A percentile compares a stretch with the other conserved stretches of the same genome.
Evolutionary conservation across 2,329 filamentous ascomycete genomes (phyloP).

Genomic region (Lasiodiplodia sp.): DNA sequence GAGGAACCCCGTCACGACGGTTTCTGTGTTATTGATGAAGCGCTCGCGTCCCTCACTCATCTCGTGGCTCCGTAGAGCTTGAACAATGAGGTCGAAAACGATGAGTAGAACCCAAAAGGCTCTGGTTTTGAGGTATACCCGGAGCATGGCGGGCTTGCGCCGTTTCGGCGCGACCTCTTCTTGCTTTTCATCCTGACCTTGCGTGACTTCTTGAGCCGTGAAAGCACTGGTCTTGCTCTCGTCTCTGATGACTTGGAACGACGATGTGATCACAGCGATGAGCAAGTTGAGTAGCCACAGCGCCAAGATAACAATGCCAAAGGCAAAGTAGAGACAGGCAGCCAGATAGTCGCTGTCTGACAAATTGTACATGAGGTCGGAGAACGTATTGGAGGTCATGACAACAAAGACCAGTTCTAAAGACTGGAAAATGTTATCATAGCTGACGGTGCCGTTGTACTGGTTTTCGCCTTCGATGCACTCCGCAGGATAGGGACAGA

Average conservation of each 20-base stretch:
- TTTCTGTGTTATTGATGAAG: constrained; percentile 76
- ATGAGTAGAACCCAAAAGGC: constrained; percentile 85
- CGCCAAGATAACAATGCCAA: constrained; percentile 86
- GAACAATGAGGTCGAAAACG: constrained; percentile 77
- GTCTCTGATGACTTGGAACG: constrained; percentile 97
- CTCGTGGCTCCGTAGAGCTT: constrained; percentile 76
- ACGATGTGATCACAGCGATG: constrained; percentile 97
- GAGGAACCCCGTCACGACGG: constrained; percentile 78
- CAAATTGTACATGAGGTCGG: constrained; percentile 92
- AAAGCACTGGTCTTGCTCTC: constrained; percentile 96
- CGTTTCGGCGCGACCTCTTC: constrained; percentile 47
- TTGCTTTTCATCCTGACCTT: constrained; percentile 50
- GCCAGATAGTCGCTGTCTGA: constrained; percentile 90
- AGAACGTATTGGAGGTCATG: constrained; percentile 98
- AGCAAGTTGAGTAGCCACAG: constrained; percentile 94
- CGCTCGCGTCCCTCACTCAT: constrained; percentile 69
- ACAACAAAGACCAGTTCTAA: constrained; percentile 95
- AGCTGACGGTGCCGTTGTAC: constrained; percentile 85
- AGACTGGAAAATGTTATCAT: constrained; percentile 93
- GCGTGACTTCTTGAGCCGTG: constrained; percentile 70
- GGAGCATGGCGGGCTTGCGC: constrained; percentile 65
- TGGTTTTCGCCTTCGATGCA: constrained; percentile 84
- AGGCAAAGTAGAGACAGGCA: constrained; percentile 64
- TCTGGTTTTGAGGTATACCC: constrained; percentile 74
- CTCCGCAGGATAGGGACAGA: constrained; percentile 83